Evolutionary conservation across 2,329 filamentous ascomycete genomes (phyloP), one percentile per base, ranked within the genome.

Genomic region (Clonostachys sp.): DNA sequence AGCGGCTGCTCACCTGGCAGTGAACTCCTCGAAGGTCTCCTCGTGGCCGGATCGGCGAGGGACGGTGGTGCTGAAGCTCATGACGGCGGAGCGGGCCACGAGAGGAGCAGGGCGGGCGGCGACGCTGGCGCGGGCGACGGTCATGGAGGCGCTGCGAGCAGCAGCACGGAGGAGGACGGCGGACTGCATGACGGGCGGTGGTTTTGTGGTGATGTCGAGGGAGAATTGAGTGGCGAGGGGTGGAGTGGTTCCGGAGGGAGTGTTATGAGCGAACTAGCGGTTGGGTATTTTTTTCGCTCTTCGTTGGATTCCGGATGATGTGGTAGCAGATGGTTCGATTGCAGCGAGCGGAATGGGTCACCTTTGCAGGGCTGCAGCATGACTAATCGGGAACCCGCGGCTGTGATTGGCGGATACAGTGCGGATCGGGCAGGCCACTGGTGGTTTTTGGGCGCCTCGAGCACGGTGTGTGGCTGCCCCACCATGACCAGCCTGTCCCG

Each of bases 11-110:
- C 89, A 99, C 94, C 94, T 91, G 63, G 91, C 87, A 73, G 89
- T 91, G 75, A 99, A 99, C 78, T 97, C 91, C 80, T 99, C 94
- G 62, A 96, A 99, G 63, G 88, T 95, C 84, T 99, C 94, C 73
- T 99, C 94, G 65, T 79, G 73, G 61, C 67, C 66, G 65, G 69
- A 34, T 59, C 72, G 74, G 65, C 77, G 70, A 63, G 75, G 65
- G 59, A 72, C 66, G 53, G 75, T 77, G 65, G 82, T 86, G 78
- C 79, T 86, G 75, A 86, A 86, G 73, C 64, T 73, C 61, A 74
- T 71, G 61, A 72, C 70, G 59, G 80, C 71, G 61, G 73, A 71
- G 63, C 74, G 77, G 61, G 75, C 41, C 33, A 42, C 76, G 61
- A 82, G 67, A 65, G 80, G 73, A 66, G 78, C 74, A 67, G 74